Evolutionary conservation across 2,329 filamentous ascomycete species (phyloP), one percentile per base, ranked within the genome.

Genomic region (Aspergillus brunneoviolaceus): DNA sequence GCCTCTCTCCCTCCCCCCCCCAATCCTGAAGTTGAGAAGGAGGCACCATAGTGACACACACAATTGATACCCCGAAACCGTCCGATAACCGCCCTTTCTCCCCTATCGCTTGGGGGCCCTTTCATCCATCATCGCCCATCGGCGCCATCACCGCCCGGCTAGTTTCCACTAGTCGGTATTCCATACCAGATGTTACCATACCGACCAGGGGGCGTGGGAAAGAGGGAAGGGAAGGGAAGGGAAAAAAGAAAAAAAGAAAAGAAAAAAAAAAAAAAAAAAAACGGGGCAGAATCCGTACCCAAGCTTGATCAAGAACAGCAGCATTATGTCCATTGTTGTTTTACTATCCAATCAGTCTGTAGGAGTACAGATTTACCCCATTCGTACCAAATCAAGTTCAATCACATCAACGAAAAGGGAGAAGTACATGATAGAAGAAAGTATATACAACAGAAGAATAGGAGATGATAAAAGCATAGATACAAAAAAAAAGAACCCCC

Each of bases 81-180:
- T n/a, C 39, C 39, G 53, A 55, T 55, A 49, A 55, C 45, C 53
- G 53, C 53, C 42, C 45, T 55, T 55, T 42, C 31, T 55, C 53
- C 53, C 53, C 45, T 55, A 55, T 55, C 53, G 53, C 31, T 45
- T 48, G 53, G 53, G 33, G 53, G 53, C 53, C 27, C 48, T 33
- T 49, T 31, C 53, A 27, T 27, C 42, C 48, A 25, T 14, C 47
- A 55, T 35, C 29, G 39, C 53, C 52, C 39, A 35, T 27, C 27
- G 27, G 27, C 27, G 39, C 52, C 47, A 21, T 14, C 47, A 55
- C 48, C 27, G 25, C 52, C 53, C 39, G 39, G 39, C 39, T 45
- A 45, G 39, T 45, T 19, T 35, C 23, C 53, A 31, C 42, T 55
- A 55, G 53, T 55, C 19, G 25, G 48, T 55, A 55, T 47, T 29